Base-by-base conservation (phyloP, 139 green algal genomes). In the Asterochloris sp. region DNA sequence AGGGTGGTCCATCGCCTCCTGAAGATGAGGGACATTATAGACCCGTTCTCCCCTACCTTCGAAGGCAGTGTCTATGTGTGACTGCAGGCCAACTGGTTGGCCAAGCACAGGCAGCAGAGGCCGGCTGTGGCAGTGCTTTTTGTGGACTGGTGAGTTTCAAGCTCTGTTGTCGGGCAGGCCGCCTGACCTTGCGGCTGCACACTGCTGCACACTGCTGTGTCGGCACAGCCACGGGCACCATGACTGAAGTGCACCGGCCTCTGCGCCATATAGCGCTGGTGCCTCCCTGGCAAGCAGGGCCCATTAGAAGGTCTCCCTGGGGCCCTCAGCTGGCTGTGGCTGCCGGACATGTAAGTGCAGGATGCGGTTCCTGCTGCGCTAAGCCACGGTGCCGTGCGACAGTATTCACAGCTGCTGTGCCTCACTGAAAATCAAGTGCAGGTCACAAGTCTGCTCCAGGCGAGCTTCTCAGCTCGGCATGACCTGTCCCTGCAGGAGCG, bases 91-190 rank as follows among this genome's bases (percentile, higher is more conserved):
- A 83, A 86, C 67, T 94, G 91, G 91, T 87, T 94, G 78, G 76
- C 78, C 27, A 92, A 92, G 85, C 90, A 94, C 73, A 71, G 86
- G 71, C 83, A 85, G 16, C 73, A 64, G 24, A 71, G 79, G 0
- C 86, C 91, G 13, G 85, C 88, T 10, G 91, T 94, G 26, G 85
- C 83, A 23, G 86, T 87, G 0, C 19, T 93, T 62, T 82, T 94
- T 60, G 62, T 94, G 26, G 78, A 86, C 14, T 64, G 82, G 62
- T 85, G 54, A 2, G 28, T 47, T 19, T 24, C 64, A 6, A 54
- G 38, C 38, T 10, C 4, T 10, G 38, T 54, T 54, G 38, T 6
- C 6, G 38, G 38, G 38, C 38, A 54, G 38, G 6, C 6, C 38
- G 6, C 38, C 38, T 54, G 38, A 54, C 4, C 19, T 16, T 77